Evolutionary conservation across 1,284 basidiomycete genomes (phyloP), one percentile per base, ranked within the genome.

Genomic region (Trichosporon asahii): DNA sequence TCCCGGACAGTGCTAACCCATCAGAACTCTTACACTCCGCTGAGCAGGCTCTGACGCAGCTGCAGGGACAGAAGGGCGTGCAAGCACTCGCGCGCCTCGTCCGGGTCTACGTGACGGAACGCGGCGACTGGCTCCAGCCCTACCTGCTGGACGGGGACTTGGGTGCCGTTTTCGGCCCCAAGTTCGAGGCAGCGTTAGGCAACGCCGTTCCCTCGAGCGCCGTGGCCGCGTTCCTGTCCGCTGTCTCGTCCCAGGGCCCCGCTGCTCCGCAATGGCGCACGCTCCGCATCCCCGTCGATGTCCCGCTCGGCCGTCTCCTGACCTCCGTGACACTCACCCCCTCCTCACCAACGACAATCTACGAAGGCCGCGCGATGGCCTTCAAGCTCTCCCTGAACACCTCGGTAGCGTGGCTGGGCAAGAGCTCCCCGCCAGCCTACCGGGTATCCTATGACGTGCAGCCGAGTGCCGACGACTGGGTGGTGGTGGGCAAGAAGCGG

Each of bases 241-340:
- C 70, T 49, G 4, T 68, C 2, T 27, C 66, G 0, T 21, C 68
- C 0, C 57, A 70, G 3, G 29, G 40, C 29, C 57, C 67, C 0
- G 44, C 57, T 1, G 40, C n/a, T 2, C 44, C 68, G 11, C 55
- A 25, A 12, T 82, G 80, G 81, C 74, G 80, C 27, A 81, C 73
- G 0, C 72, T 83, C 15, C 77, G 79, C 64, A 82, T 83, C n/a
- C 81, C 81, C 0, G 81, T 83, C n/a, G 81, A 83, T n/a, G 76
- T 83, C 0, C 80, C 81, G 15, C 75, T 78, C 12, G 72, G 76
- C 31, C 71, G 80, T 9, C 73, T 80, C 8, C 70, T 80, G n/a
- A 78, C 77, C 8, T 70, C 69, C 0, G 74, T 78, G 9, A 72
- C 68, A 8, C 73, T 78, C 21, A 72, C 72, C n/a, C 69, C 72